phyloP scores from a whole-genome alignment of 371 early-diverging fungal species.

The Apophysomyces variabilis region DNA sequence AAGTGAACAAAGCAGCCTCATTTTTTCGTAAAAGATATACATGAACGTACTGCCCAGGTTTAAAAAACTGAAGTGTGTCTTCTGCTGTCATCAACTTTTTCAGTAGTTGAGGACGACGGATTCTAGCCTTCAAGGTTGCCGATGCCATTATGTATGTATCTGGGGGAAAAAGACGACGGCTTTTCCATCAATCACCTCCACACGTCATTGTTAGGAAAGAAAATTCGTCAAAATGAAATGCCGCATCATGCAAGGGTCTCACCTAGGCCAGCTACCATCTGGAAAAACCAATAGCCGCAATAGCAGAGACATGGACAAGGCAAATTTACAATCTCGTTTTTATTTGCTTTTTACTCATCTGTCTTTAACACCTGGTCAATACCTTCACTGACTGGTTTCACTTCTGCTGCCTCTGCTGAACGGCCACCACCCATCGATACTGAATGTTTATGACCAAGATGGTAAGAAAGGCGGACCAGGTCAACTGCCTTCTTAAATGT shows the following conservation, averaged over 20 bases:
- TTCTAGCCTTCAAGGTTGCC: constrained; percentile 23
- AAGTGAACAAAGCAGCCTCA: background rate
- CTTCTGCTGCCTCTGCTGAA: constrained; percentile 19
- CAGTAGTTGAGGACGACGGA: constrained; percentile 28
- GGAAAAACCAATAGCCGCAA: too few species aligned
- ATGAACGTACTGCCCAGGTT: constrained; percentile 26
- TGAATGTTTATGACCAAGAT: constrained; percentile 46
- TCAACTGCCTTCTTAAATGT: constrained; percentile 77
- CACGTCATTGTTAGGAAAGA: background rate
- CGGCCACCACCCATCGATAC: constrained; percentile 28
- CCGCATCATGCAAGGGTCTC: background rate
- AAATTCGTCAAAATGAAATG: background rate
- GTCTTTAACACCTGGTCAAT: constrained; percentile 49
- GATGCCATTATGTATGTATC: constrained; percentile 16
- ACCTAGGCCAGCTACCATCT: background rate
- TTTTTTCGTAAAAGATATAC: background rate
- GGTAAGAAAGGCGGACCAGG: constrained; percentile 55
- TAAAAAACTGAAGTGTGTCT: constrained; percentile 28
- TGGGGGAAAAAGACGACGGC: background rate
- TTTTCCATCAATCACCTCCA: too few species aligned
- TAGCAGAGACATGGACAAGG: background rate
- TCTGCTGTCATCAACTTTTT: constrained; percentile 27
- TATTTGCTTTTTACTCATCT: constrained; percentile 11
- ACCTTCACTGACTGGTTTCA: constrained; percentile 53
- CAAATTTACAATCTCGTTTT: background rate